Percentiles rank a stretch among this genome's conserved stretches.
Evolutionary conservation across 192 early-diverging fungal genomes (phyloP).

Genomic region (Umbelopsis vinacea): DNA sequence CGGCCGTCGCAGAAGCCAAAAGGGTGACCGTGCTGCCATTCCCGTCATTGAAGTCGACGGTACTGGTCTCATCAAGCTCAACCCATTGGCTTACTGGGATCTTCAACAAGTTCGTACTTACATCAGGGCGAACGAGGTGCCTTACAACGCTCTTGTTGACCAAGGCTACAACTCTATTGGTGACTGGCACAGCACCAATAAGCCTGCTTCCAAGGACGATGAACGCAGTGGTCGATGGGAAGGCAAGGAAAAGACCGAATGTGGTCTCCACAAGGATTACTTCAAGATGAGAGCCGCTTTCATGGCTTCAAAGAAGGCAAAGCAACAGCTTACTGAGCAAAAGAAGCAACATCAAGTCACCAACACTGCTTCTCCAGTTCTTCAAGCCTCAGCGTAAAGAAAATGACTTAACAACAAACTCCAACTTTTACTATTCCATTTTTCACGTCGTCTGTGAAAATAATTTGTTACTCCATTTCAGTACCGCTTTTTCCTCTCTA

Average conservation of each 20-base stretch:
- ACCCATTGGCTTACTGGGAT: slow-evolving; percentile 91
- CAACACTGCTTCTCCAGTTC: neutral
- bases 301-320: slow-evolving; percentile 76
- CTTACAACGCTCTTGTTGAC: slow-evolving; percentile 89
- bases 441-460: too few species aligned
- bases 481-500: too few species aligned
- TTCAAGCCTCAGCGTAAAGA: slow-evolving; percentile 14
- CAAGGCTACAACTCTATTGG: slow-evolving; percentile 92
- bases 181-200: slow-evolving; percentile 89
- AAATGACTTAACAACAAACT: too few species aligned
- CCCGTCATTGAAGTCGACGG: slow-evolving; percentile 84
- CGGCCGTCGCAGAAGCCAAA: slow-evolving; percentile 87
- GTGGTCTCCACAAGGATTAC: slow-evolving; percentile 97
- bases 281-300: slow-evolving; percentile 88
- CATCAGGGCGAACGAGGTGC: slow-evolving; percentile 81
- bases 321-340: slow-evolving; percentile 46
- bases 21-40: slow-evolving; percentile 77
- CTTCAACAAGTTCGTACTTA: slow-evolving; percentile 90
- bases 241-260: slow-evolving; percentile 89
- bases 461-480: too few species aligned
- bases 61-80: slow-evolving; percentile 86
- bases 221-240: slow-evolving; percentile 92
- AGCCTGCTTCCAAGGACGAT: slow-evolving; percentile 62
- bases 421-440: too few species aligned
- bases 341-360: slow-evolving; percentile 21